A percentile compares a stretch with the other conserved stretches of the same genome.
Evolutionary conservation across 129 eudicot species (phyloP).

Genomic region (Centrapalus pauciflorus): DNA sequence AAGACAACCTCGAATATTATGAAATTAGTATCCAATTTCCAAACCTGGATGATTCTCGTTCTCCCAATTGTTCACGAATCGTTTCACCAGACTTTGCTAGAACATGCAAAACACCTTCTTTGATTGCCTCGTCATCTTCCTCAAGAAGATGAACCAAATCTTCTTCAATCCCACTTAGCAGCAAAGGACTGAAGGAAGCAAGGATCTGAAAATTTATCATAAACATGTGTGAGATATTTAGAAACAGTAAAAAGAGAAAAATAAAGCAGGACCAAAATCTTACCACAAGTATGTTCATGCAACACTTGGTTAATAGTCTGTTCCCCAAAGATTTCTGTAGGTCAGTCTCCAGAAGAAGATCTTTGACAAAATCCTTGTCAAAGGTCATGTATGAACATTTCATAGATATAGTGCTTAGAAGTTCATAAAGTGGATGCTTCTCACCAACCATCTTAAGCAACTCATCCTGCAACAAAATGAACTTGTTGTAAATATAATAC

Average conservation of each 20-base stretch:
- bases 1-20: background rate
- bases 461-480: conserved; percentile 52
- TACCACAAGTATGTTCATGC: conserved; percentile 90
- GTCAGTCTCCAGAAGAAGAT: conserved; percentile 58
- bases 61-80: conserved; percentile 78
- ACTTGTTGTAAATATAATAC: background rate
- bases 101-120: conserved; percentile 86
- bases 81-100: conserved; percentile 92
- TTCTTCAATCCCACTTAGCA: conserved; percentile 81
- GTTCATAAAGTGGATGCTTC: conserved; percentile 70
- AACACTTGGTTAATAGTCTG: conserved; percentile 47
- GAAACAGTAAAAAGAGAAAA: background rate
- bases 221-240: background rate
- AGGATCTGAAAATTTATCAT: conserved; percentile 52
- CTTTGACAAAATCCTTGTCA: conserved; percentile 86
- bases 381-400: conserved; percentile 82
- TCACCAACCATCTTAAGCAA: conserved; percentile 65
- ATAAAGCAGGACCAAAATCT: background rate
- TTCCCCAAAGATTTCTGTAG: conserved; percentile 53
- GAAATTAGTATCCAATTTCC: background rate
- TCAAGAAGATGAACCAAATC: conserved; percentile 79
- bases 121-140: conserved; percentile 77
- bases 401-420: conserved; percentile 61
- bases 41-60: conserved; percentile 87
- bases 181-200: conserved; percentile 62